These are phyloP conservation scores for Ophiocordyceps camponoti-leonardi DNA, from an alignment of 2,329 filamentous ascomycete genomes.

Conservation along the genomic window DNA sequence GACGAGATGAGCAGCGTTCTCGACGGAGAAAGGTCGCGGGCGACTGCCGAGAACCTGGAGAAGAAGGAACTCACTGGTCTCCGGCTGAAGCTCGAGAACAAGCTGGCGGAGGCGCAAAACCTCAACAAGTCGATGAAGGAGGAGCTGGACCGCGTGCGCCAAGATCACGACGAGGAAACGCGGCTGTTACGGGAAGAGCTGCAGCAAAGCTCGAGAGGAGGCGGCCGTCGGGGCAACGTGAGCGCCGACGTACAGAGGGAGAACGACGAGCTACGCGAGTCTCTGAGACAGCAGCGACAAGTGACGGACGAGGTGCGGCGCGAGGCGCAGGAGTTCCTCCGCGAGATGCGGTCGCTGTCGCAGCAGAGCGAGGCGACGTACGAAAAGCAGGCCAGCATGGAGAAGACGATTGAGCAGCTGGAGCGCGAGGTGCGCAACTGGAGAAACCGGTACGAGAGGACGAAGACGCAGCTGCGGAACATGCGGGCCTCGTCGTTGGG, in stretches of 20 bases:
- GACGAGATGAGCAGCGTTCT: slow-evolving; percentile 45
- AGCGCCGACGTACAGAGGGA: slow-evolving; percentile 45
- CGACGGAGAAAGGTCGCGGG: slow-evolving; percentile 38
- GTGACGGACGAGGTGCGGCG: slow-evolving; percentile 74
- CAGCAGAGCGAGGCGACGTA: slow-evolving; percentile 62
- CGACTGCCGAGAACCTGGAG: slow-evolving; percentile 37
- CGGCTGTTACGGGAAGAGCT: slow-evolving; percentile 35
- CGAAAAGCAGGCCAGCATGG: slow-evolving; percentile 67
- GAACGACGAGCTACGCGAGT: slow-evolving; percentile 49
- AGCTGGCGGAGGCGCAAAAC: slow-evolving; percentile 55
- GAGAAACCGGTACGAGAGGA: slow-evolving; percentile 74
- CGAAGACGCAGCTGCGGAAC: slow-evolving; percentile 73
- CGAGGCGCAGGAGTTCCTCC: slow-evolving; percentile 67
- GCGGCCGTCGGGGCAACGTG: slow-evolving; percentile 11
- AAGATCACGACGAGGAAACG: slow-evolving; percentile 47
- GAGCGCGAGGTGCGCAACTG: slow-evolving; percentile 77
- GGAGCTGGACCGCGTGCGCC: slow-evolving; percentile 58
- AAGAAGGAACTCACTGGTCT: slow-evolving; percentile 56
- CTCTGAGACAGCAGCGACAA: slow-evolving; percentile 57
- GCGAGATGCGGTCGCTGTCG: slow-evolving; percentile 79
- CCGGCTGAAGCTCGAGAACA: slow-evolving; percentile 50
- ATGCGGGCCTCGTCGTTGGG: slow-evolving; percentile 69
- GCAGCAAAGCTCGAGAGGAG: slow-evolving; percentile 11
- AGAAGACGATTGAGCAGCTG: slow-evolving; percentile 55
- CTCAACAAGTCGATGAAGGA: slow-evolving; percentile 66